Conservation (phyloP, 768 basidiomycete species). For the Lactarius pseudohatsudake region DNA sequence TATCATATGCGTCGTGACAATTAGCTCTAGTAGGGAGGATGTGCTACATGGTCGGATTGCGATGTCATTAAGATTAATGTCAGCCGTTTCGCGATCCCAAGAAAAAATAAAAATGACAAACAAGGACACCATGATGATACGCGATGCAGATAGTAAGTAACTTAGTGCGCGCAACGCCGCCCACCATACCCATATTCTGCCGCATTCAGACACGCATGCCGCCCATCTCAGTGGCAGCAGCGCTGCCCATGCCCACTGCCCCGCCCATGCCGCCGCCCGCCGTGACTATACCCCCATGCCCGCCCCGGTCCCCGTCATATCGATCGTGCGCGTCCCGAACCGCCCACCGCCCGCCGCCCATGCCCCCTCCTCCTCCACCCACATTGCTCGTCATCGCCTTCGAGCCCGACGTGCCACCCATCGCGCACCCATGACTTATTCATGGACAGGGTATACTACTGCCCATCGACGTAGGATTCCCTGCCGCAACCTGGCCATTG, state of each 20-base stretch:
- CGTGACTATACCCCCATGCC: conserved; percentile 30
- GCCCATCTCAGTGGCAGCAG: too few relatives aligned
- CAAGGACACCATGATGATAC: not conserved
- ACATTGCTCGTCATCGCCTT: conserved; percentile 32
- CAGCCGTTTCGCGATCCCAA: not conserved
- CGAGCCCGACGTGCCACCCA: conserved; percentile 55
- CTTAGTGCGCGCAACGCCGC: not conserved
- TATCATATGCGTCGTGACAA: not conserved
- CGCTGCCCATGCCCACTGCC: conserved; percentile 22
- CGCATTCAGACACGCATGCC: too few relatives aligned
- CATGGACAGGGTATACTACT: too few relatives aligned
- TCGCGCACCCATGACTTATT: conserved; percentile 32
- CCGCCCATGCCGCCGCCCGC: conserved; percentile 32
- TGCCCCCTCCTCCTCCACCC: conserved; percentile 40
- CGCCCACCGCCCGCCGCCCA: conserved; percentile 31
- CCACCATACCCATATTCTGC: too few relatives aligned
- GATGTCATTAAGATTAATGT: not conserved
- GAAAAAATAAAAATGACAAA: not conserved
- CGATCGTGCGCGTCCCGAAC: conserved; percentile 34
- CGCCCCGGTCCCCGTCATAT: conserved; percentile 14
- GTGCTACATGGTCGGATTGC: not conserved
- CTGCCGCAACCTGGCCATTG: conserved; percentile 8
- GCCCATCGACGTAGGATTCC: too few relatives aligned
- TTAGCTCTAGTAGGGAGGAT: not conserved
- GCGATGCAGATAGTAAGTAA: not conserved